Evolutionary conservation across 805 yeast genomes (phyloP), one percentile per base, ranked within the genome.

Genomic region (Pichia phayaonensis): DNA sequence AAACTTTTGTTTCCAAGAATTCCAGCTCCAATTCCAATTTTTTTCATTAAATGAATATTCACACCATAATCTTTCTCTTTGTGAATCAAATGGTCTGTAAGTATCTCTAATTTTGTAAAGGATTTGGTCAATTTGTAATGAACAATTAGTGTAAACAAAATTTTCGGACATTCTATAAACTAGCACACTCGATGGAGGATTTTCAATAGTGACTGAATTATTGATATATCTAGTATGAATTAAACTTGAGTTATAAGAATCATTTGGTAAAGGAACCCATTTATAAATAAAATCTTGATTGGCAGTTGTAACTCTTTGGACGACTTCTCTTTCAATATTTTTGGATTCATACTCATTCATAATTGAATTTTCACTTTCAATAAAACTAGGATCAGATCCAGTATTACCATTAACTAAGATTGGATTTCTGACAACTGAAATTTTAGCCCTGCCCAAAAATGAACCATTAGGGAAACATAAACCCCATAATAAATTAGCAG

Each of bases 181-280:
- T 51, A 89, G 59, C 13, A 90, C 89, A 38, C 97, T 97, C 1
- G 90, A 89, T 27, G 96, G 97, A 15, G 97, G 96, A 2, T 90
- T 86, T 13, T 64, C 63, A 8, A 90, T 77, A 0, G 70, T 62
- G 18, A 89, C 65, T 13, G 74, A 77, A 3, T 76, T 68, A 64
- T 90, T 87, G 48, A 79, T 56, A 45, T 55, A 59, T 13, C 57
- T 44, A 44, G 72, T 74, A 48, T 67, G 70, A 18, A 62, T 56
- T 2, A 23, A 21, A 23, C 58, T 46, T 26, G 62, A 49, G 46
- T 56, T 54, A 4, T 41, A 38, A 2, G 58, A 50, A n/a, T 45
- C 20, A 63, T 66, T 62, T 67, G 72, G 61, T 64, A 79, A 66
- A 36, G 94, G 89, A 27, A 85, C 83, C 92, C 92, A 86, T 61